Percentiles rank a stretch among this genome's conserved stretches.
Evolutionary conservation across 2,329 filamentous ascomycete species (phyloP).

Genomic region (Neofusicoccum sp.): DNA sequence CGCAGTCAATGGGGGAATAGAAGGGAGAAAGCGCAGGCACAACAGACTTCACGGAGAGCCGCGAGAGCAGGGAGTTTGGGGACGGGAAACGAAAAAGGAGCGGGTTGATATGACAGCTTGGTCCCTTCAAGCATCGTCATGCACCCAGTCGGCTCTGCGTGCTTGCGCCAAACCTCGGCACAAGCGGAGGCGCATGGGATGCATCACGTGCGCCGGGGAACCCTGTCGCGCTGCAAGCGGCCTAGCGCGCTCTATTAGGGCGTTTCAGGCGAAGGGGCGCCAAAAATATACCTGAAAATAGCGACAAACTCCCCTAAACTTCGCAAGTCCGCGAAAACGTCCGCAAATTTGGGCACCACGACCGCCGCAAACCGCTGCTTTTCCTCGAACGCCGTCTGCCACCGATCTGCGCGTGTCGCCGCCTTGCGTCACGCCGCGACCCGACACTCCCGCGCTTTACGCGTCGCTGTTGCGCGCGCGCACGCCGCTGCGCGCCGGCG

Average conservation of each 20-base stretch:
- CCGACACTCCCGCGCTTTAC: slow-evolving; percentile 14
- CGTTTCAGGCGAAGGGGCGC: slow-evolving; percentile 5
- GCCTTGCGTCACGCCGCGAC: slow-evolving; percentile 21
- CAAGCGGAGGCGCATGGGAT: slow-evolving; percentile 12
- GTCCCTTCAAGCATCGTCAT: slow-evolving; percentile 9
- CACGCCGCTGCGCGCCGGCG: slow-evolving; percentile 15
- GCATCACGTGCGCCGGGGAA: not conserved
- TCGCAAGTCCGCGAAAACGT: slow-evolving; percentile 22
- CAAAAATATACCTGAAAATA: slow-evolving; percentile 16
- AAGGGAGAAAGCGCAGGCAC: not conserved
- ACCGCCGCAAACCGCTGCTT: slow-evolving; percentile 1
- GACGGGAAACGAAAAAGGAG: slow-evolving; percentile 11
- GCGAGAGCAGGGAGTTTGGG: not conserved
- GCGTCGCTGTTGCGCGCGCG: slow-evolving; percentile 20
- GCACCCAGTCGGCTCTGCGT: slow-evolving; percentile 14
- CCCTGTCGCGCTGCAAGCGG: not conserved
- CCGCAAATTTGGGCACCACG: slow-evolving; percentile 28
- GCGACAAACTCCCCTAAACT: slow-evolving; percentile 21
- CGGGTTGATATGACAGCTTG: slow-evolving; percentile 4
- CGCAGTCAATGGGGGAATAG: not conserved
- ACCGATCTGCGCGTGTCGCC: slow-evolving; percentile 21
- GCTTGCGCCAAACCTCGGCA: slow-evolving; percentile 17
- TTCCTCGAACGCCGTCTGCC: not conserved
- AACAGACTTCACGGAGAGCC: not conserved
- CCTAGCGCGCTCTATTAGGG: not conserved